Evolutionary conservation across 2,329 filamentous ascomycete genomes (phyloP).

Genomic region (Gyromitra esculenta): DNA sequence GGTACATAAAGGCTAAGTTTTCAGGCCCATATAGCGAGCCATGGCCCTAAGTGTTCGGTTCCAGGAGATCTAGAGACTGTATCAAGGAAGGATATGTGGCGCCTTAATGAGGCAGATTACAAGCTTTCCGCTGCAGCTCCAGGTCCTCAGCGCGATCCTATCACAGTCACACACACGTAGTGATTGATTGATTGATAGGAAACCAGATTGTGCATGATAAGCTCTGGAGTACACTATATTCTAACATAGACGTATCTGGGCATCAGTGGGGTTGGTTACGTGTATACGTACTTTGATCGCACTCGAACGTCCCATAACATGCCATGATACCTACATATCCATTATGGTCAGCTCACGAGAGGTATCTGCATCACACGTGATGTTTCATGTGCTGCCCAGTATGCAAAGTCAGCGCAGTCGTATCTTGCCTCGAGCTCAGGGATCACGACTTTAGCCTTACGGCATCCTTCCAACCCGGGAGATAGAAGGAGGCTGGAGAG

Average conservation of each 20-base stretch:
- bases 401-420: background rate
- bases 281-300: too few relatives aligned
- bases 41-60: background rate
- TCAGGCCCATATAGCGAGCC: background rate
- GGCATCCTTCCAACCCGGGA: background rate
- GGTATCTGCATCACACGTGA: background rate
- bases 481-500: background rate
- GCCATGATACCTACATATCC: too few relatives aligned
- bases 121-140: conserved; percentile 3
- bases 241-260: background rate
- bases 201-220: background rate
- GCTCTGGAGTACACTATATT: background rate
- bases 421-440: background rate
- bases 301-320: background rate
- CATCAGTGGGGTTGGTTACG: background rate
- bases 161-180: background rate
- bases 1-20: background rate
- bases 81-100: conserved; percentile 10
- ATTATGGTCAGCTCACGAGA: background rate
- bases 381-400: background rate
- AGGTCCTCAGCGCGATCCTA: background rate
- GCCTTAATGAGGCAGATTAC: conserved; percentile 12
- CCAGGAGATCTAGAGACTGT: background rate
- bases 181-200: background rate
- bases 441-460: background rate